These are phyloP conservation scores for Carex myosuroides DNA, from an alignment of 176 grass and related monocot genomes.

Conservation along the genomic window DNA sequence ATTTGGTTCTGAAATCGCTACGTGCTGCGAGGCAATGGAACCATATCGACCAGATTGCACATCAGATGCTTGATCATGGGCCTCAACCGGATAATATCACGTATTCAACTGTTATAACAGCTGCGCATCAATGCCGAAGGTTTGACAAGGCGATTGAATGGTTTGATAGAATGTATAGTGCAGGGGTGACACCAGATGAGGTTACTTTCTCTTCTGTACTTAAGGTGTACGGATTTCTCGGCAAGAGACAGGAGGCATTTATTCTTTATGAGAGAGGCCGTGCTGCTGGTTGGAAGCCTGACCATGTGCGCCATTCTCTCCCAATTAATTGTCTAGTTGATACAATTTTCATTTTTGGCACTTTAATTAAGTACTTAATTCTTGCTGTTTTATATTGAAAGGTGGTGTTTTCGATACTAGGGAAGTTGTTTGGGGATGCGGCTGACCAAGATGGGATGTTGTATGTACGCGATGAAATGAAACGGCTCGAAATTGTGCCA, in stretches of 20 bases:
- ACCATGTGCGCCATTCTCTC: slow-evolving; percentile 34
- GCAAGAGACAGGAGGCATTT: slow-evolving; percentile 63
- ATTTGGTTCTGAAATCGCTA: slow-evolving; percentile 74
- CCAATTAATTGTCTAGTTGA: not conserved
- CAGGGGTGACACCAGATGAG: slow-evolving; percentile 67
- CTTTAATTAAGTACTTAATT: slow-evolving; percentile 1
- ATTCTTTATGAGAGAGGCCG: slow-evolving; percentile 67
- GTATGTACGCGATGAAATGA: slow-evolving; percentile 71
- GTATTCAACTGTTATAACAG: slow-evolving; percentile 82
- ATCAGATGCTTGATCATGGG: slow-evolving; percentile 49
- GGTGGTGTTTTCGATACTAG: slow-evolving; percentile 60
- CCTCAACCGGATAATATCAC: slow-evolving; percentile 84
- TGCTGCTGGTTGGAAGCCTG: slow-evolving; percentile 62
- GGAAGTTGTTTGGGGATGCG: slow-evolving; percentile 77
- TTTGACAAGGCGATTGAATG: slow-evolving; percentile 65
- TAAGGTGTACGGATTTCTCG: slow-evolving; percentile 62
- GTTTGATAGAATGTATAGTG: slow-evolving; percentile 78
- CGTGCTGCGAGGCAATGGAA: slow-evolving; percentile 53
- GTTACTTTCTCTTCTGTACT: slow-evolving; percentile 78
- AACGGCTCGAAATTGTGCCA: slow-evolving; percentile 43
- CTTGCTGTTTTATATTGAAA: not conserved
- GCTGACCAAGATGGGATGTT: slow-evolving; percentile 75
- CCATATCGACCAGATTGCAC: slow-evolving; percentile 47
- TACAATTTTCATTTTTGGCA: not conserved
- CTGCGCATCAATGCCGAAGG: slow-evolving; percentile 58